Evolutionary conservation across 192 early-diverging fungal genomes (phyloP).

Genomic region (Podila epicladia): DNA sequence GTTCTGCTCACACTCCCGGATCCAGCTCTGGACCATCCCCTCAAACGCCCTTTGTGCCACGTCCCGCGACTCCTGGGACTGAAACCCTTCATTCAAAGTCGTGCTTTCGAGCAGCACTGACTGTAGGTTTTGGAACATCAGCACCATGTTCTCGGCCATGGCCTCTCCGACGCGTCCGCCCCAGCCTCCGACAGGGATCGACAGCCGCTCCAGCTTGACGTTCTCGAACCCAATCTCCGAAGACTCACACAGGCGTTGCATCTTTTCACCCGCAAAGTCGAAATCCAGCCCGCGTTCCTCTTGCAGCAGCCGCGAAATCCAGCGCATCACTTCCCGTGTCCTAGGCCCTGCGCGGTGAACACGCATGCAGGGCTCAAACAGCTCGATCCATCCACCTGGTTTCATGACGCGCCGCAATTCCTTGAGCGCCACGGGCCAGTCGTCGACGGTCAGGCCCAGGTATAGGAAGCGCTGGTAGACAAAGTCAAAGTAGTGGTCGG

Average conservation of each 20-base stretch:
- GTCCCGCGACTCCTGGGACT: background rate
- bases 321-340: slow-evolving; percentile 1
- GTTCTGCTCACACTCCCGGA: slow-evolving; percentile 5
- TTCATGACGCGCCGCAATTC: slow-evolving; percentile 19
- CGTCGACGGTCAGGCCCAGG: slow-evolving; percentile 10
- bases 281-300: slow-evolving; percentile 3
- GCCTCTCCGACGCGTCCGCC: slow-evolving; percentile 4
- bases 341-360: background rate
- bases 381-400: slow-evolving; percentile 22
- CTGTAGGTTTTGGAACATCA: slow-evolving; percentile 1
- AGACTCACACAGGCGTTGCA: background rate
- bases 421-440: slow-evolving; percentile 15
- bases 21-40: slow-evolving; percentile 5
- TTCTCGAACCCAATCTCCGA: slow-evolving; percentile 1
- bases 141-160: slow-evolving; percentile 5
- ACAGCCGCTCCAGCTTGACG: background rate
- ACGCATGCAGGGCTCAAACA: slow-evolving; percentile 15
- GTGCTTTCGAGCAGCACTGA: background rate
- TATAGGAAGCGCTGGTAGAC: slow-evolving; percentile 18
- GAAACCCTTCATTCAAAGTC: background rate
- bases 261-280: slow-evolving; percentile 5
- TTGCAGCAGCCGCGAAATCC: slow-evolving; percentile 1
- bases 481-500: slow-evolving; percentile 36
- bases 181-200: slow-evolving; percentile 17
- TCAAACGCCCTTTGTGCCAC: background rate